phyloP scores from a whole-genome alignment of 495 filamentous ascomycete genomes.

The Penicillium parvum region DNA sequence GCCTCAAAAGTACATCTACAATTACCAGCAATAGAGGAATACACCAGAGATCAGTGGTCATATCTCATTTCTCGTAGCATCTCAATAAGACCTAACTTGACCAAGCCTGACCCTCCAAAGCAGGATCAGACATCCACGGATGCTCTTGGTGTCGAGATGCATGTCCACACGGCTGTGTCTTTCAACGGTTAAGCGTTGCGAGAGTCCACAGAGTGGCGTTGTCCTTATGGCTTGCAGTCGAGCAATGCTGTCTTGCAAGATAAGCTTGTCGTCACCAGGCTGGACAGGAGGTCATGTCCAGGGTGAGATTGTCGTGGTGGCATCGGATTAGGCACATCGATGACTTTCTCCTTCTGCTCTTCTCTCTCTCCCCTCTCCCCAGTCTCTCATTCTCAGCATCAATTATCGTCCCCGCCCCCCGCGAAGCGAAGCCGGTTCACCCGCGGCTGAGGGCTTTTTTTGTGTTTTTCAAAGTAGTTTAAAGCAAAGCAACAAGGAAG shows the following conservation, averaged over 20 bases:
- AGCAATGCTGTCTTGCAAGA: slow-evolving; percentile 7
- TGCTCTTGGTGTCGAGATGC: slow-evolving; percentile 14
- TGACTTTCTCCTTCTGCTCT: slow-evolving; percentile 14
- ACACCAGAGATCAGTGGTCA: slow-evolving; percentile 9
- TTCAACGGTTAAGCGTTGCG: background rate
- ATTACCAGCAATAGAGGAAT: background rate
- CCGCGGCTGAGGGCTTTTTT: slow-evolving; percentile 25
- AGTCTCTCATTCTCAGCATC: background rate
- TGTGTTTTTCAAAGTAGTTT: slow-evolving; percentile 8
- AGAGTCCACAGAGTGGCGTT: slow-evolving; percentile 11
- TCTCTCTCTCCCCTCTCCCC: slow-evolving; percentile 3
- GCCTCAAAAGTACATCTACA: too few species aligned
- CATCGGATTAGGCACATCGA: slow-evolving; percentile 14
- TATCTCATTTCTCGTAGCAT: slow-evolving; percentile 19
- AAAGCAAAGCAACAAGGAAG: slow-evolving; percentile 18
- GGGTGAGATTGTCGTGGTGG: slow-evolving; percentile 15
- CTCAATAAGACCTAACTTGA: slow-evolving; percentile 19
- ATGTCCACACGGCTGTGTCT: slow-evolving; percentile 6
- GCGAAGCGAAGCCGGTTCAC: slow-evolving; percentile 21
- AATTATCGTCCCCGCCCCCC: slow-evolving; percentile 23
- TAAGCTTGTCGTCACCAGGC: slow-evolving; percentile 23
- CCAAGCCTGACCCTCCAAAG: slow-evolving; percentile 1
- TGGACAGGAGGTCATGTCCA: slow-evolving; percentile 8
- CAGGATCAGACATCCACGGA: slow-evolving; percentile 14
- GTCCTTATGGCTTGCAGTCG: slow-evolving; percentile 17